phyloP scores from a whole-genome alignment of 441 rosid genomes.

The Arabidopsis lyrata region DNA sequence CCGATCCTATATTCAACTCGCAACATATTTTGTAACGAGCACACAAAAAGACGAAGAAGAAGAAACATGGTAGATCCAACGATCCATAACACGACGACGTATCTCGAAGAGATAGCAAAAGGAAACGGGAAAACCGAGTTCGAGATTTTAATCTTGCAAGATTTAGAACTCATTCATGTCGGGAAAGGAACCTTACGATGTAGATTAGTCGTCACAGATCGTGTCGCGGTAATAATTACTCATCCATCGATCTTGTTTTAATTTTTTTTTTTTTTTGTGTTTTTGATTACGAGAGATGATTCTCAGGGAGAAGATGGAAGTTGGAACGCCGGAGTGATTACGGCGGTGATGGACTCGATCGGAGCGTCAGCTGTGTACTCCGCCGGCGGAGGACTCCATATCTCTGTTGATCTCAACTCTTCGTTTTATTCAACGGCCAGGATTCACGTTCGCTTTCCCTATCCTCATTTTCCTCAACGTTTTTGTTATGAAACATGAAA shows the following conservation, averaged over 20 bases:
- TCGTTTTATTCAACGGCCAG: conserved; percentile 61
- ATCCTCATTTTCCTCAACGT: conserved; percentile 30
- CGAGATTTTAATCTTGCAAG: conserved; percentile 20
- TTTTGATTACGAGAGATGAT: neutral
- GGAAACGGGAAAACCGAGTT: conserved; percentile 23
- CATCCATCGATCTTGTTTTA: neutral
- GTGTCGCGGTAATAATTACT: conserved; percentile 41
- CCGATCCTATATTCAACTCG: neutral
- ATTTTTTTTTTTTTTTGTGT: neutral
- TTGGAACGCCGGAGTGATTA: conserved; percentile 67
- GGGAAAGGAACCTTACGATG: conserved; percentile 50
- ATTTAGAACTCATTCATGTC: conserved; percentile 41
- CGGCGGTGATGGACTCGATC: conserved; percentile 57
- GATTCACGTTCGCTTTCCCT: conserved; percentile 48
- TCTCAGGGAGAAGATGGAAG: conserved; percentile 60
- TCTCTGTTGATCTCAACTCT: conserved; percentile 58
- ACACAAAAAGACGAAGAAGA: neutral
- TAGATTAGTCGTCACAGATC: conserved; percentile 48
- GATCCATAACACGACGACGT: conserved; percentile 8
- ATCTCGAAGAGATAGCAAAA: conserved; percentile 27
- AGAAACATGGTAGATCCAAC: conserved; percentile 2
- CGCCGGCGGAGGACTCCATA: conserved; percentile 46
- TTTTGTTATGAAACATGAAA: neutral
- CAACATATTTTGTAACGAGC: neutral
- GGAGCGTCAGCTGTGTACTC: conserved; percentile 55